A percentile compares a stretch with the other conserved stretches of the same genome.
phyloP scores from a whole-genome alignment of 495 filamentous ascomycete species.

The Hypoxylon crocopeplum region DNA sequence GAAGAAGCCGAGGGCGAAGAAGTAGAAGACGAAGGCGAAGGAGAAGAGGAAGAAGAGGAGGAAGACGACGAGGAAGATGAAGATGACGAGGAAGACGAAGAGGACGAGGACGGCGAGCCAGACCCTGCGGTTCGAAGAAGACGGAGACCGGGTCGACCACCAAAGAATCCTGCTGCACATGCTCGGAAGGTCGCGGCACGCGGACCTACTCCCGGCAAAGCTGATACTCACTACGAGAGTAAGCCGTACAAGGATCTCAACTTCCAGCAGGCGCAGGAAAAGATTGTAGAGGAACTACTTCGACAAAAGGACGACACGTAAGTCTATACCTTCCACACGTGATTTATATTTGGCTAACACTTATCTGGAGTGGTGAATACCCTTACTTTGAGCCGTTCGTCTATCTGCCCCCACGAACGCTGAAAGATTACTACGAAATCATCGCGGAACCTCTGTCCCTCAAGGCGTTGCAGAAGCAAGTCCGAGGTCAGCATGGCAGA shows the following conservation, averaged over 20 bases:
- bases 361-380: conserved; percentile 52
- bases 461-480: conserved; percentile 71
- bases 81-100: conserved; percentile 25
- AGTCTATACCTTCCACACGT: conserved; percentile 30
- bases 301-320: conserved; percentile 67
- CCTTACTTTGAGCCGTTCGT: conserved; percentile 68
- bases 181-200: conserved; percentile 32
- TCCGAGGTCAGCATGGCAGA: conserved; percentile 71
- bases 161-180: conserved; percentile 41
- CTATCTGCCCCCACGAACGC: conserved; percentile 65
- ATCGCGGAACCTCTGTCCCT: conserved; percentile 77
- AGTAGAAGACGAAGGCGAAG: conserved; percentile 43
- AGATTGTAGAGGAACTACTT: conserved; percentile 73
- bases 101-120: conserved; percentile 46
- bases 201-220: conserved; percentile 40
- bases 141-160: conserved; percentile 37
- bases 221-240: conserved; percentile 59
- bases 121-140: conserved; percentile 37
- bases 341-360: conserved; percentile 14
- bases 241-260: conserved; percentile 66
- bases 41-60: conserved; percentile 42
- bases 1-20: conserved; percentile 30
- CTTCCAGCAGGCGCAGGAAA: conserved; percentile 83
- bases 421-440: conserved; percentile 78
- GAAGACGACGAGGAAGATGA: conserved; percentile 33